Evolutionary conservation across 2,329 filamentous ascomycete species (phyloP), one percentile per base, ranked within the genome.

Genomic region (Verticillium nubilum): DNA sequence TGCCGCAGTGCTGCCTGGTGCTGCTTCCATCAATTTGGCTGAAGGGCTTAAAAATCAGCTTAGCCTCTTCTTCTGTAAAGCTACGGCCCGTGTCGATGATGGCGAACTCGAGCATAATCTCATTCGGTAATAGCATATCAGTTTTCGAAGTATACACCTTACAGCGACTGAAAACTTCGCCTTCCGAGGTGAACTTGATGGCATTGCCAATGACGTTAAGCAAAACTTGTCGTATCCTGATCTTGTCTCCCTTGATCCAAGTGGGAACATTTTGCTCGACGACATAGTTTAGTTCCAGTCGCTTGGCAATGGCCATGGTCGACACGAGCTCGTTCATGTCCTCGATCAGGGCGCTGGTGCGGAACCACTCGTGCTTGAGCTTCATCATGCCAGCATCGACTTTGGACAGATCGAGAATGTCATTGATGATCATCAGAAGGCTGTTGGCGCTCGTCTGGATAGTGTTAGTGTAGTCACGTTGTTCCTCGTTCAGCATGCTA

Each of bases 351-450:
- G 92, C 94, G 58, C 93, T 87, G 3, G 96, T 88, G 69, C 97
- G 92, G 70, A 98, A 93, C 93, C 94, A 97, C 70, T 97, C 92
- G 69, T 88, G 89, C 60, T 90, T 91, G 42, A 98, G 81, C 71
- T 93, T 95, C 86, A 98, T 97, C 89, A 97, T 98, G 57, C 94
- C 94, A 25, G 94, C 94, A 70, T 97, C 94, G 3, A 97, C 93
- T 74, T 97, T 96, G 53, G 92, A 97, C 10, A 98, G 81, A 72
- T 98, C 94, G 13, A 98, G 79, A 60, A 98, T 98, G 71, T 98
- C 95, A 70, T 98, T 97, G 76, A 98, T 97, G 63, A 98, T 88
- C 75, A 96, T 94, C 52, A 96, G 85, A 59, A 98, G 78, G 65
- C 93, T 96, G 70, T 95, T 96, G 33, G 94, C 95, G 69, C 93